These are phyloP conservation scores for Ogataea pini DNA, from an alignment of 805 yeast genomes.

Conservation along the genomic window DNA sequence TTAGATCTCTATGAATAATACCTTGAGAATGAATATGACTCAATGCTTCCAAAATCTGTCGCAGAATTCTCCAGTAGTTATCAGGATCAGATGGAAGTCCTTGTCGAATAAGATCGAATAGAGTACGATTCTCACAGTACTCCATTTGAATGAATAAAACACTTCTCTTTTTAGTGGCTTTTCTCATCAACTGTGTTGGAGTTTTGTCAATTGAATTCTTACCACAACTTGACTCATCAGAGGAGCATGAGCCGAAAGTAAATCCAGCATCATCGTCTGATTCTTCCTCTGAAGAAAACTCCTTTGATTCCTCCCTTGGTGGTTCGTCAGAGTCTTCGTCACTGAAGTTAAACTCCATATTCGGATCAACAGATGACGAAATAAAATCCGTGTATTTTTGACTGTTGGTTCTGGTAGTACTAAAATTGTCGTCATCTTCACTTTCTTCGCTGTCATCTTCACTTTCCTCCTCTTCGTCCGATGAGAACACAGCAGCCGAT, in stretches of 20 bases:
- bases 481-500: constrained; percentile 30
- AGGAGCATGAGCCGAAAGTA: constrained; percentile 28
- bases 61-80: constrained; percentile 86
- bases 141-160: constrained; percentile 97
- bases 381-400: constrained; percentile 61
- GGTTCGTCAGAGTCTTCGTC: constrained; percentile 35
- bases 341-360: constrained; percentile 52
- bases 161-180: constrained; percentile 44
- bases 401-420: constrained; percentile 33
- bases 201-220: constrained; percentile 9
- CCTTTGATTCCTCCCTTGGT: constrained; percentile 22
- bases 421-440: constrained; percentile 18
- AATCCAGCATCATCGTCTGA: constrained; percentile 26
- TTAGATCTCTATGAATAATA: constrained; percentile 91
- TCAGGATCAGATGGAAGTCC: constrained; percentile 69
- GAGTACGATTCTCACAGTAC: constrained; percentile 92
- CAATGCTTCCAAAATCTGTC: constrained; percentile 87
- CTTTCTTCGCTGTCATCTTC: constrained; percentile 33
- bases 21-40: constrained; percentile 92
- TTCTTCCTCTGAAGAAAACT: constrained; percentile 29
- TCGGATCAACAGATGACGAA: constrained; percentile 60
- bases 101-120: constrained; percentile 77
- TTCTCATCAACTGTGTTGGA: constrained; percentile 11
- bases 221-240: constrained; percentile 1
- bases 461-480: constrained; percentile 25